Evolutionary conservation across 768 basidiomycete genomes (phyloP).

Genomic region (Rhizopogon vinicolor): DNA sequence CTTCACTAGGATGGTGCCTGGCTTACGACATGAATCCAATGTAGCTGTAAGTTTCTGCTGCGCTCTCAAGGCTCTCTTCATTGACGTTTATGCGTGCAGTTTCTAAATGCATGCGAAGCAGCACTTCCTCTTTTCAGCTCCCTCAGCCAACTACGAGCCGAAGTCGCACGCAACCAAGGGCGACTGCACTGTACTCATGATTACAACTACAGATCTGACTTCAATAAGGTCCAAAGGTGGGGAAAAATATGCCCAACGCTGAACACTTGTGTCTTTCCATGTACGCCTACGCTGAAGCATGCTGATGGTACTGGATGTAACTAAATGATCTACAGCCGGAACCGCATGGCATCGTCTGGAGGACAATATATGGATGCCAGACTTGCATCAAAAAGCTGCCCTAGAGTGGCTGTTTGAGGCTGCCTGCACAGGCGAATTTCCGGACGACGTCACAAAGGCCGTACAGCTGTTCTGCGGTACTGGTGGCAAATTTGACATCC

Average conservation of each 20-base stretch:
- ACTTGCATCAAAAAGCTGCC: background rate
- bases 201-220: background rate
- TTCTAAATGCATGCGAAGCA: background rate
- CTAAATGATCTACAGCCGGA: slow-evolving; percentile 1
- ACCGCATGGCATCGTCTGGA: slow-evolving; percentile 5
- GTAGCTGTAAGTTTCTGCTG: background rate
- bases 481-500: background rate
- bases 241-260: slow-evolving; percentile 3
- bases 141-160: background rate
- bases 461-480: background rate
- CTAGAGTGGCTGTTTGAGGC: background rate
- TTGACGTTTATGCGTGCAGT: background rate
- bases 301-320: too few species aligned
- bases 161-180: background rate
- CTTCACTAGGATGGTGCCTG: background rate
- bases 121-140: background rate
- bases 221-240: background rate
- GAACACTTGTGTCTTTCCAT: background rate
- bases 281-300: background rate
- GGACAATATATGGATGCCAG: slow-evolving; percentile 5
- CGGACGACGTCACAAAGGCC: background rate
- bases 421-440: background rate
- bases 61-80: too few species aligned
- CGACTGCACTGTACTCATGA: background rate
- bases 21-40: background rate